These are phyloP conservation scores for Candida bentonensis DNA, from an alignment of 805 yeast genomes.

Conservation along the genomic window DNA sequence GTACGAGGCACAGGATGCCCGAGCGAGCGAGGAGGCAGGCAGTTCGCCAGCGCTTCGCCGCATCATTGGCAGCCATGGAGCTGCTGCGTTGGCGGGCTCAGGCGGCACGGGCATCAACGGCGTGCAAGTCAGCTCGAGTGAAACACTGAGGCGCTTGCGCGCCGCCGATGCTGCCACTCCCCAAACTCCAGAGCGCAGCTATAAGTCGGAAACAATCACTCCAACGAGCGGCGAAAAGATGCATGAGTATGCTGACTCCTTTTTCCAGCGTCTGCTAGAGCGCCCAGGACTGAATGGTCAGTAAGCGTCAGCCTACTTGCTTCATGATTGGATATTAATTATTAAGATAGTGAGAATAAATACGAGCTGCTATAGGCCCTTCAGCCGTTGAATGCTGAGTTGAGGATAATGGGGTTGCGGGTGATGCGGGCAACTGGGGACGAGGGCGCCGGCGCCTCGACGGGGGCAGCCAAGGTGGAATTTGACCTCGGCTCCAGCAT, in stretches of 20 bases:
- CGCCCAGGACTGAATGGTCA: no score
- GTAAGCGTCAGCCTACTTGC: no score
- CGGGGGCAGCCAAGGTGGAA: neutral
- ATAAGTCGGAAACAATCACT: neutral
- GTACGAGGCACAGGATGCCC: neutral
- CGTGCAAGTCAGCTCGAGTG: neutral
- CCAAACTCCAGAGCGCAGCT: neutral
- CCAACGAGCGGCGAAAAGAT: neutral
- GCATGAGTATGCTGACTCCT: neutral
- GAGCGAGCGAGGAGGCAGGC: neutral
- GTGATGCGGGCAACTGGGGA: slow-evolving; percentile 9
- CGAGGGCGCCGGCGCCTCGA: slow-evolving; percentile 3
- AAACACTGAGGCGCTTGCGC: neutral
- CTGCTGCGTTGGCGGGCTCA: no score
- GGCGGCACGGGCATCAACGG: neutral
- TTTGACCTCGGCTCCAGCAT: slow-evolving; percentile 7
- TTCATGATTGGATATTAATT: no score
- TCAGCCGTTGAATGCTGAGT: slow-evolving; percentile 8
- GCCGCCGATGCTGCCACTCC: neutral
- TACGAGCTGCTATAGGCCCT: neutral
- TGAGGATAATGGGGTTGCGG: slow-evolving; percentile 10
- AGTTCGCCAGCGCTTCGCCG: neutral
- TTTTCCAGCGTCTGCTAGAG: neutral
- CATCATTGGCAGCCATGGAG: neutral
- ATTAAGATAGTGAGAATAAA: no score